Evolutionary conservation across 768 basidiomycete genomes (phyloP), one percentile per base, ranked within the genome.

Genomic region (Kwoniella dendrophila): DNA sequence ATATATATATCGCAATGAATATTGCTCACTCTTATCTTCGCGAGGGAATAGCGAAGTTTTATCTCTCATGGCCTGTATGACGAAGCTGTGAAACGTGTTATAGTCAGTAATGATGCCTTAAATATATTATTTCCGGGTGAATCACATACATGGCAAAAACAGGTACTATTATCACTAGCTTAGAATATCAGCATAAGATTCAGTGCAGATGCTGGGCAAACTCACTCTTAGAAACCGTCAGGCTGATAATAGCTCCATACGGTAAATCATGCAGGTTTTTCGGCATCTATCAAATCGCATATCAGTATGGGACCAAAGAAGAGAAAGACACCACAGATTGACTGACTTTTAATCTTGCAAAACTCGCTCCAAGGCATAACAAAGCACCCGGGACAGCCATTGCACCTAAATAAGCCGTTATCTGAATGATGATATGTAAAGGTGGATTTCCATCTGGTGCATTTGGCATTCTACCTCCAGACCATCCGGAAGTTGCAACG

Each of bases 391-490:
- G 80, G 38, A 78, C 72, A 43, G 69, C 59, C 7, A 80, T 71
- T 2, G 60, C 69, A 18, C 80, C 80, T 0, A 81, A 38, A 49
- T 81, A 79, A 4, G 64, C 54, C 2, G 79, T 69, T 4, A 71
- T 75, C 49, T 82, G 81, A 16, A 81, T 70, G 32, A 83, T 60
- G 67, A 82, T 83, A 8, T 75, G 72, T 14, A 83, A 62, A 0
- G 81, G 81, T 1, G 82, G 82, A 29, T 77, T 76, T 6, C 81
- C 82, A 58, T 83, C 81, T 0, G 82, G 82, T 0, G 79, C 81
- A 59, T 79, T 73, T 56, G 80, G 81, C 52, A 78, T 68, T 0
- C 74, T 75, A 0, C 75, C 79, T 4, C 80, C 75, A 0, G 71
- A 73, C 74, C 73, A 77, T 0, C 73, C 77, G 8, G 72, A 69